Percentiles rank a stretch among this genome's conserved stretches.
phyloP scores from a whole-genome alignment of 176 grass and related monocot species.

The Juncus inflexus region DNA sequence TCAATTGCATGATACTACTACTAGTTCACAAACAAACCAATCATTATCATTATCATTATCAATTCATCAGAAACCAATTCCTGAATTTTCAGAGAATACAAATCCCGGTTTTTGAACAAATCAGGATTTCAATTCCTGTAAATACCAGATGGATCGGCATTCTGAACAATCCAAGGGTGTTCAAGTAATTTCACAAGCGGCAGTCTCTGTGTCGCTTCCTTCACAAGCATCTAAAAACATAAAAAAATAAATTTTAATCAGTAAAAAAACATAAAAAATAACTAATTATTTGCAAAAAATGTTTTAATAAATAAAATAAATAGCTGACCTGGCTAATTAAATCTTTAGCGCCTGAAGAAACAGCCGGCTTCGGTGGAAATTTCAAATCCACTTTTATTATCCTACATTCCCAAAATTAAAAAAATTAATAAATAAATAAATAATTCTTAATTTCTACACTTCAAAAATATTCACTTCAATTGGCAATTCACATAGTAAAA shows the following conservation, averaged over 20 bases:
- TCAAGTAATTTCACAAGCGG: slow-evolving; percentile 76
- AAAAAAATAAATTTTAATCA: not conserved
- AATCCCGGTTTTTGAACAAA: too few relatives aligned
- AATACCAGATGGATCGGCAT: slow-evolving; percentile 70
- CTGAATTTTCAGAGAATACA: too few relatives aligned
- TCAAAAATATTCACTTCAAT: too few relatives aligned
- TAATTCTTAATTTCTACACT: too few relatives aligned
- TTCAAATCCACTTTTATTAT: slow-evolving; percentile 87
- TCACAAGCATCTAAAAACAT: slow-evolving; percentile 81
- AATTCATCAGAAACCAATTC: too few relatives aligned
- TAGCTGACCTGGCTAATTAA: slow-evolving; percentile 60
- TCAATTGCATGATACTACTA: too few relatives aligned
- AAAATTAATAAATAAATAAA: not conserved
- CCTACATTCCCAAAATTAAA: slow-evolving; percentile 35
- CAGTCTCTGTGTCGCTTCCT: slow-evolving; percentile 44
- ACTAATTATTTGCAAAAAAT: not conserved
- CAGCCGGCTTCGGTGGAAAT: slow-evolving; percentile 68
- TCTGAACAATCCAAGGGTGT: slow-evolving; percentile 93
- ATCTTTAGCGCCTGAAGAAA: slow-evolving; percentile 71
- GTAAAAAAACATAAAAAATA: not conserved
- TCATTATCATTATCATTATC: too few relatives aligned
- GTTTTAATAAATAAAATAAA: not conserved
- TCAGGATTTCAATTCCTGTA: slow-evolving; percentile 28
- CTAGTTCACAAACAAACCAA: too few relatives aligned
- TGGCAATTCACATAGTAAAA: too few relatives aligned